Conservation (phyloP, 2,329 filamentous ascomycete species). For the Aspergillus melleus region DNA sequence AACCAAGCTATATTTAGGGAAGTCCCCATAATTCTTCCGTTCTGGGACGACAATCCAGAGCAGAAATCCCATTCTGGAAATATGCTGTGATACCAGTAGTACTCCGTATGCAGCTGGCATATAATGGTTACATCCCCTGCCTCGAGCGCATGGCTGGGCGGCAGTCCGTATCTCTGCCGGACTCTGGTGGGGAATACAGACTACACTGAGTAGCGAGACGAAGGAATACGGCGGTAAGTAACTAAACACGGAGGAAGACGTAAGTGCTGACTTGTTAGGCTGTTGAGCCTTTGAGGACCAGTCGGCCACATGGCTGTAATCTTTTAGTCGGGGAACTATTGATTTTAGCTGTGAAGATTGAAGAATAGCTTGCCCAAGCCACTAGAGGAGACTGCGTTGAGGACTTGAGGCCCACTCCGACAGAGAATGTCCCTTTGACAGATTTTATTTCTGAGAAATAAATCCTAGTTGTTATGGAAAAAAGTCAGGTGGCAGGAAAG, state of each 20-base stretch:
- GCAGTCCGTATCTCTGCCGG: too few relatives aligned
- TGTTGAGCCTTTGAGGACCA: background rate
- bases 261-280: background rate
- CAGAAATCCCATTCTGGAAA: background rate
- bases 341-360: background rate
- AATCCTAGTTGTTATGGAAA: too few relatives aligned
- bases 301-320: background rate
- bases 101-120: background rate
- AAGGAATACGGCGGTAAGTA: too few relatives aligned
- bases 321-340: background rate
- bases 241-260: background rate
- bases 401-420: background rate
- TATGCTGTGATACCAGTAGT: background rate
- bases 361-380: background rate
- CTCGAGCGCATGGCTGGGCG: background rate
- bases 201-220: too few relatives aligned
- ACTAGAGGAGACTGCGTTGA: too few relatives aligned
- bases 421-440: too few relatives aligned
- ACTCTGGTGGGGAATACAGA: too few relatives aligned
- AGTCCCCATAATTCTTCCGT: background rate
- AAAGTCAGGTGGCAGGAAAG: background rate
- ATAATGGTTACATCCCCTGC: background rate
- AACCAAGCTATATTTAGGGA: background rate
- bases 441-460: too few relatives aligned
- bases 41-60: background rate